A percentile compares a stretch with the other conserved stretches of the same genome.
Conservation (phyloP, 345 rosid species). For the Hibiscus tridactylites region DNA sequence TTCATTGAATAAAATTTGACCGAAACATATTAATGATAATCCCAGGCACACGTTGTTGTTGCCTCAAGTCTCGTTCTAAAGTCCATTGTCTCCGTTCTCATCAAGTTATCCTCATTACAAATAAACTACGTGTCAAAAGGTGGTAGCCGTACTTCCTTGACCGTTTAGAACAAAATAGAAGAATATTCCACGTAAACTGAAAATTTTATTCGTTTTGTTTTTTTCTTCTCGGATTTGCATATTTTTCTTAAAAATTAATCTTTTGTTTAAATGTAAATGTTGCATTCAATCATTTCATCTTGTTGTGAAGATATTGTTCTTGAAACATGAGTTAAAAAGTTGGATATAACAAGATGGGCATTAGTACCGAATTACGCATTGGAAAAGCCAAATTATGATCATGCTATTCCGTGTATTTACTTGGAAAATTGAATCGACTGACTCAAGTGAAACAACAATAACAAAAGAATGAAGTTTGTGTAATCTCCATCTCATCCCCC, state of each 20-base stretch:
- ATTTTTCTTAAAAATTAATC: background rate
- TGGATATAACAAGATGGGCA: background rate
- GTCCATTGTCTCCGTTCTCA: constrained; percentile 22
- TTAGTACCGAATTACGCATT: background rate
- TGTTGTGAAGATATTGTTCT: background rate
- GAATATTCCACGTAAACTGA: background rate
- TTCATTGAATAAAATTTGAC: constrained; percentile 20
- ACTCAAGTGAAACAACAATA: constrained; percentile 14
- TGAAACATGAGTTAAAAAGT: background rate
- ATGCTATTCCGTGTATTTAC: background rate
- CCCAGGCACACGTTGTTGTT: constrained; percentile 24
- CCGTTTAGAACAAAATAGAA: constrained; percentile 12
- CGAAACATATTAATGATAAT: background rate
- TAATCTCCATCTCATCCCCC: constrained; percentile 20
- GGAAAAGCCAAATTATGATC: background rate
- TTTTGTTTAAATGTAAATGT: constrained; percentile 1
- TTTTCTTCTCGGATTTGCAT: too few species aligned
- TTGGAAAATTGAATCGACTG: constrained; percentile 6
- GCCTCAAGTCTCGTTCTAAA: constrained; percentile 31
- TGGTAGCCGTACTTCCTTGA: constrained; percentile 53
- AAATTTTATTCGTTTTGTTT: too few species aligned
- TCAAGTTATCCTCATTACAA: background rate
- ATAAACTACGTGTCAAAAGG: constrained; percentile 46
- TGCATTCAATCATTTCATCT: background rate
- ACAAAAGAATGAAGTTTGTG: constrained; percentile 29